Evolutionary conservation across 371 early-diverging fungal genomes (phyloP).

Genomic region (Capillidium heterosporum): DNA sequence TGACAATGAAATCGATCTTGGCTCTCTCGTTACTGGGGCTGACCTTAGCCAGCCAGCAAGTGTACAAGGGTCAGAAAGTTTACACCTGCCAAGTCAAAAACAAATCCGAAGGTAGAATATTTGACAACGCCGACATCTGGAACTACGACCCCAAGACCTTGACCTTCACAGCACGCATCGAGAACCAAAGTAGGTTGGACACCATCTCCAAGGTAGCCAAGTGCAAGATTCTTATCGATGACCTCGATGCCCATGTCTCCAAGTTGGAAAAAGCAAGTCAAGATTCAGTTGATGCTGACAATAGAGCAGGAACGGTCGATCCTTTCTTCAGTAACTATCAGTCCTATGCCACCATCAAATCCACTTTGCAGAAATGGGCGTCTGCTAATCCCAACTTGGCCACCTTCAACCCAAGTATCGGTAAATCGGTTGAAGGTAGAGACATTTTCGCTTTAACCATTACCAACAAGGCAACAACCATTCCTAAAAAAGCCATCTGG

Average conservation of each 20-base stretch:
- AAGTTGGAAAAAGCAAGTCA: not conserved
- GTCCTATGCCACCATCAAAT: not conserved
- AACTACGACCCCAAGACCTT: not conserved
- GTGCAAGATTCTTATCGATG: not conserved
- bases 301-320: not conserved
- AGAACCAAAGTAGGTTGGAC: not conserved
- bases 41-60: not conserved
- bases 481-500: constrained; percentile 1
- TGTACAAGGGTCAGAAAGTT: not conserved
- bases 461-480: not conserved
- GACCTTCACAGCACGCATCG: not conserved
- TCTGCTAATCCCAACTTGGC: not conserved
- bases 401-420: constrained; percentile 4
- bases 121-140: not conserved
- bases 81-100: not conserved
- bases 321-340: not conserved
- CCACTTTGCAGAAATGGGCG: not conserved
- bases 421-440: constrained; percentile 1
- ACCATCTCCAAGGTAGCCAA: not conserved
- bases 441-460: constrained; percentile 3
- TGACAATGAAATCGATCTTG: not conserved
- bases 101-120: not conserved
- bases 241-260: not conserved
- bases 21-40: not conserved
- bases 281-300: not conserved